Base-by-base conservation (phyloP, 2,329 filamentous ascomycete species). In the Mariannaea elegans region DNA sequence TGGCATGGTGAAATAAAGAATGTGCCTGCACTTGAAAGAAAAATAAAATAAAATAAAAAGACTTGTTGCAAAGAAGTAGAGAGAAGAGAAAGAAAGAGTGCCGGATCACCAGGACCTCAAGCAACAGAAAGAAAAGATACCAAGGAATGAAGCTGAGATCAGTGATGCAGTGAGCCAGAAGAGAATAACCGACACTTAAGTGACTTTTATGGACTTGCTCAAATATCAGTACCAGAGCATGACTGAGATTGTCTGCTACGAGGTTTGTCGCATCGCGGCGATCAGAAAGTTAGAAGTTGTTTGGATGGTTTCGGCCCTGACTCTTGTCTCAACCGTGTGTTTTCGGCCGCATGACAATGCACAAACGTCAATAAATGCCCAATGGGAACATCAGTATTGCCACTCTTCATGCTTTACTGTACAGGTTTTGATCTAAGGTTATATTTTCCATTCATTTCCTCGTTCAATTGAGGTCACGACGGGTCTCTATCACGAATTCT, bases 61-160 rank as follows among this genome's bases (percentile, higher is more conserved):
- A n/a, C n/a, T 27, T 27, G 9, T 27, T 27, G 9, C 9, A 27
- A 5, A 27, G 53, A 39, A 29, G 38, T 16, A 53, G 58, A 57
- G 32, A 41, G 56, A 59, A 57, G 32, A 41, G 50, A 58, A 65
- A 59, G 47, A 58, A 65, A 61, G 51, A 57, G 59, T 47, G 49
- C 41, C 36, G 36, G 67, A 67, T 70, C 67, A 67, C 67, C 65
- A 67, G 67, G 67, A 70, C 42, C 67, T 66, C 47, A 31, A 62
- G 50, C 23, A 32, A 44, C 39, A 47, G 49, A 61, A 44, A 56
- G 53, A 64, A 62, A 57, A 59, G 12, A 47, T 54, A 42, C 56
- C 13, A 59, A 53, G 47, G 39, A 34, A 36, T 53, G 53, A 62
- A 58, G 46, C 55, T 67, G 67, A 70, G 63, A 54, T 55, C 62